Percentiles rank a stretch among this genome's conserved stretches.
Conservation (phyloP, 192 early-diverging fungal species). For the Paraglomus occultum region DNA sequence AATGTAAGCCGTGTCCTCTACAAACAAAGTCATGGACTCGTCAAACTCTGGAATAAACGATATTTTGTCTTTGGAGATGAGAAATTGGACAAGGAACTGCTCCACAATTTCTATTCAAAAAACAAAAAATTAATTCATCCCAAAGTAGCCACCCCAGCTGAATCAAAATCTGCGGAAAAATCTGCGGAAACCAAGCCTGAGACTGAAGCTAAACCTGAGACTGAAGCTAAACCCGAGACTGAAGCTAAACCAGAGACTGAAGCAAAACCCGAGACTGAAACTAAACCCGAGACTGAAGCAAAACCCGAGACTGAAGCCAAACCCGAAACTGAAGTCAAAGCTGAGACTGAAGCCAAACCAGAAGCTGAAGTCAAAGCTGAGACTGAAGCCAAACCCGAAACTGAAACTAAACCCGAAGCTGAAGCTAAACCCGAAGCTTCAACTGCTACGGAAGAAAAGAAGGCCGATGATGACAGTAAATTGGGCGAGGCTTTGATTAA, state of each 20-base stretch:
- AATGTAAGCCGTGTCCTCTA: constrained; percentile 27
- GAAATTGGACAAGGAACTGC: constrained; percentile 30
- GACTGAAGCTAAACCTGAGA: too few species aligned
- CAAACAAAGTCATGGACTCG: constrained; percentile 35
- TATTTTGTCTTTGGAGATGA: constrained; percentile 41
- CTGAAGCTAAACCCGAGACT: too few species aligned
- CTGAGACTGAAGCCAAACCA: constrained; percentile 6
- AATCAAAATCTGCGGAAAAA: too few species aligned
- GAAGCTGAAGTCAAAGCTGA: constrained; percentile 25
- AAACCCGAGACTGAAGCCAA: constrained; percentile 30
- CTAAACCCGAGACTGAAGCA: constrained; percentile 33
- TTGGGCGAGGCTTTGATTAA: constrained; percentile 33
- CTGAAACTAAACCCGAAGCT: constrained; percentile 26
- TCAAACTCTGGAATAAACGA: constrained; percentile 41
- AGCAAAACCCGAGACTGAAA: constrained; percentile 7
- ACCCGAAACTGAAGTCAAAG: constrained; percentile 35
- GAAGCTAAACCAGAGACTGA: too few species aligned
- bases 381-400: constrained; percentile 34
- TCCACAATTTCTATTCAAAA: constrained; percentile 34
- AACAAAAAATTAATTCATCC: constrained; percentile 2
- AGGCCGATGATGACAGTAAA: constrained; percentile 33
- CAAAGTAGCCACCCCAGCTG: neutral
- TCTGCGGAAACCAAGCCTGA: too few species aligned
- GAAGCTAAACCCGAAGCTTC: constrained; percentile 31
- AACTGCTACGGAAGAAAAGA: constrained; percentile 20